Evolutionary conservation across 2,329 filamentous ascomycete genomes (phyloP), one percentile per base, ranked within the genome.

Genomic region (Colletotrichum sp.): DNA sequence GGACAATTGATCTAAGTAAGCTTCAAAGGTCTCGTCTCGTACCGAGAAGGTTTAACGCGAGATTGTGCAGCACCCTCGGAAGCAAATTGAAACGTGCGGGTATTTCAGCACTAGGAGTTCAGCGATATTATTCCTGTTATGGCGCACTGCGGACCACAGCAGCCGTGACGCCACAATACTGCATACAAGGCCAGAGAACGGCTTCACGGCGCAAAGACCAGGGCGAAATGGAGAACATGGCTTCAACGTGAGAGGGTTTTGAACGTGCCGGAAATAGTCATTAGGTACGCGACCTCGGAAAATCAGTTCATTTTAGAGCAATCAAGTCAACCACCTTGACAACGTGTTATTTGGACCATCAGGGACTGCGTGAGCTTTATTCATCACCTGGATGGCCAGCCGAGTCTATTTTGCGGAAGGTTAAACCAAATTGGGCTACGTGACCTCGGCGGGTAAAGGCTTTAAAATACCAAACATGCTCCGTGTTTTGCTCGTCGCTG

Each of bases 181-280:
- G 44, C 44, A 49, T 49, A 49, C 44, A 18, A 21, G 1, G 44
- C 10, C 18, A 21, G 44, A 21, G 18, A 21, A 21, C 0, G 39
- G 44, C 44, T 18, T 49, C 44, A n/a, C 44, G 44, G 44, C 44
- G n/a, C 44, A 49, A 49, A 21, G 44, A 21, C 3, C 6, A 4
- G 0, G 44, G 44, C 44, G 44, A 4, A 21, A 49, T 49, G 44
- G 44, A 49, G 18, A n/a, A 49, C n/a, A 3, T 13, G 44, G 6
- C 10, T 44, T 44, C 18, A n/a, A 10, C 0, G 18, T 6, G 18
- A 44, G 0, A 44, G 18, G 1, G 3, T 49, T 49, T 3, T 0
- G 0, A 49, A 21, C 5, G 16, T 49, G 44, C 3, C 6, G 18
- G 44, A 12, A 49, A 49, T 49, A 0, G 6, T 13, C 3, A 21